Percentiles rank a stretch among this genome's conserved stretches.
Conservation (phyloP, 306 rosid species). For the Crotalaria pallida region DNA sequence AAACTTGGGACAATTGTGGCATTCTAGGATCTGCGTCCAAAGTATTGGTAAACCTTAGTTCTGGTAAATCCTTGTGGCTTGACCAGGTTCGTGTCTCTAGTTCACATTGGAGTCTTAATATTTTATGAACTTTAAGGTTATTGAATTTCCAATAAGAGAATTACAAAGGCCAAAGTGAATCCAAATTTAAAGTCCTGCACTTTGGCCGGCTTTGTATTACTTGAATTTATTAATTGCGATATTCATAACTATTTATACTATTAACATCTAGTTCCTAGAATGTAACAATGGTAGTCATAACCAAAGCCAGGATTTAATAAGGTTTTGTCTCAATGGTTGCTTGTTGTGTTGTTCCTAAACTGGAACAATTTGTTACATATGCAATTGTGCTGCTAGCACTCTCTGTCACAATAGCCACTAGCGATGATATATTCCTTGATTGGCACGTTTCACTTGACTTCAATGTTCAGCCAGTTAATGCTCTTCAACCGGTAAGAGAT, state of each 20-base stretch:
- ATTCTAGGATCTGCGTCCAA: no score
- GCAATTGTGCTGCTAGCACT: conserved; percentile 16
- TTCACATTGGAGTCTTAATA: not conserved
- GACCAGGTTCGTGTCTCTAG: no score
- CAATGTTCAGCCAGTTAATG: conserved; percentile 29
- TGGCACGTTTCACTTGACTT: conserved; percentile 46
- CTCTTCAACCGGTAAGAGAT: conserved; percentile 41
- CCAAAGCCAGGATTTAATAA: conserved; percentile 5
- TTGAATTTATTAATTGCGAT: not conserved
- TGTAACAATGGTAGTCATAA: not conserved
- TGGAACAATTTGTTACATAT: not conserved
- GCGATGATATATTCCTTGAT: conserved; percentile 39
- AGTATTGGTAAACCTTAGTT: no score
- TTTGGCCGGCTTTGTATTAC: conserved; percentile 31
- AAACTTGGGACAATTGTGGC: no score
- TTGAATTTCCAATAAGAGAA: not conserved
- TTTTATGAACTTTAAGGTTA: not conserved
- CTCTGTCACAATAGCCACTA: conserved; percentile 5
- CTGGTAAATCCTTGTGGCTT: no score
- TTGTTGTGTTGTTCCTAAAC: not conserved
- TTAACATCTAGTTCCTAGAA: not conserved
- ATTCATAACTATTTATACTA: conserved; percentile 13
- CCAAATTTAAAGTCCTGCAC: conserved; percentile 14
- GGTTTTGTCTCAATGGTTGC: conserved; percentile 30
- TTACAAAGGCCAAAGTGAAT: not conserved